Base-by-base conservation (phyloP, 257 asterid genomes). In the Asclepias syriaca region DNA sequence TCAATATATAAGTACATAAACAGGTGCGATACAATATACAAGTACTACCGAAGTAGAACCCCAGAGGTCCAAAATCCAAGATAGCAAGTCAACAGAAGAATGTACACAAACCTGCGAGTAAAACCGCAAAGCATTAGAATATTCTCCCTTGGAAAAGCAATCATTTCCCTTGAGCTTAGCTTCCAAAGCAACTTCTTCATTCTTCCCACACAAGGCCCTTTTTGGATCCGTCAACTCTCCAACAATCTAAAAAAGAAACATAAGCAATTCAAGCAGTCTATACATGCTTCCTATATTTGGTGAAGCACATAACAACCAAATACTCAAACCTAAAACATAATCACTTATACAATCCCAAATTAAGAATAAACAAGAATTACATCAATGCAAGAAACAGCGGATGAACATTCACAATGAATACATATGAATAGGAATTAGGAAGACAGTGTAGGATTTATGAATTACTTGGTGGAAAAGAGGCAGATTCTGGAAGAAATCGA, bases 401-500 rank as follows among this genome's bases (percentile, higher is more conserved):
- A 24, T 10, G 34, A 27, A 16, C 46, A 8, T 34, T 56, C 46
- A 21, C 40, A 43, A 39, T 39, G 18, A 14, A 12, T 11, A 48
- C 9, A 5, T 21, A 6, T 7, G 48, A 43, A 43, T 43, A 43
- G 12, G 48, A 4, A 34, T 55, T 5, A 21, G 45, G 9, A 15
- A 58, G 27, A 50, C 16, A 22, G 8, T 2, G 37, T 0, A 65
- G n/a, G 10, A 73, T 19, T 73, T 1, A 56, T 8, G 10, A 68
- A 43, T 73, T 77, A 92, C 99, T 81, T 86, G 89, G 84, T 85
- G 92, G 81, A 92, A 92, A 13, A 73, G 94, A 68, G 95, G 92
- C 61, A 80, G 75, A 27, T 73, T 77, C 9, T 79, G 77, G 83
- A 90, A 87, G 85, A 79, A 87, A 50, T 85, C 24, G 63, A 95